A percentile compares a stretch with the other conserved stretches of the same genome.
Evolutionary conservation across 768 basidiomycete species (phyloP).

Genomic region (Leccinum boreale): DNA sequence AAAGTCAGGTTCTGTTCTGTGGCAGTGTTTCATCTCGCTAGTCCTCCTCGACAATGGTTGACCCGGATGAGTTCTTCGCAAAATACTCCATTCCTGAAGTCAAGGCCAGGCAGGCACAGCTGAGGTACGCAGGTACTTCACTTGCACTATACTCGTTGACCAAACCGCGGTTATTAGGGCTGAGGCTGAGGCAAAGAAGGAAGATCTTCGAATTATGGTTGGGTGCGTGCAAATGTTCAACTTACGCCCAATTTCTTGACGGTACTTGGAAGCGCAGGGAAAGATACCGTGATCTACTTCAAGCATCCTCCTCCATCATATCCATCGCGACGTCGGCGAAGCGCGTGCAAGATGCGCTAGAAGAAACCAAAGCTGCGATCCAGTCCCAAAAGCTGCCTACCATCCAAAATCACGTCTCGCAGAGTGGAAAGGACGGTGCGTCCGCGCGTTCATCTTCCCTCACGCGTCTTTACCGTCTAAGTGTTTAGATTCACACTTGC

Average conservation of each 20-base stretch:
- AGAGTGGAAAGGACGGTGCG: constrained; percentile 43
- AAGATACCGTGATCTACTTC: constrained; percentile 83
- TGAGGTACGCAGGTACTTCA: constrained; percentile 46
- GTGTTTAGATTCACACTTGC: constrained; percentile 59
- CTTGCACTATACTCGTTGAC: neutral
- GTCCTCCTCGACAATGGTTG: no score
- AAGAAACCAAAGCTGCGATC: constrained; percentile 58
- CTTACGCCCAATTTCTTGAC: constrained; percentile 22
- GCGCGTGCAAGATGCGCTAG: constrained; percentile 58
- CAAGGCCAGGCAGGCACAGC: constrained; percentile 58
- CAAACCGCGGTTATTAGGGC: constrained; percentile 43
- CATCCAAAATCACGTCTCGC: constrained; percentile 39
- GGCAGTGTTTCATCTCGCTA: no score
- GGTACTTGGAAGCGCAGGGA: constrained; percentile 65
- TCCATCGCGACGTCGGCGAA: constrained; percentile 67
- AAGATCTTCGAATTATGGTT: constrained; percentile 87
- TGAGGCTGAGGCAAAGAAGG: constrained; percentile 85
- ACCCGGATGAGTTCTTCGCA: constrained; percentile 63
- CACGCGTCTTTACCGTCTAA: neutral
- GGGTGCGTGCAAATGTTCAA: constrained; percentile 58
- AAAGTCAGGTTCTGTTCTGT: neutral
- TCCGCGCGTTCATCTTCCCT: neutral
- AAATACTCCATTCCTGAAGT: constrained; percentile 72
- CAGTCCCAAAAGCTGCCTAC: constrained; percentile 44
- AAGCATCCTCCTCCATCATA: constrained; percentile 83